Conservation (phyloP, 106 monocot species). For the Dendrobium huoshanense region DNA sequence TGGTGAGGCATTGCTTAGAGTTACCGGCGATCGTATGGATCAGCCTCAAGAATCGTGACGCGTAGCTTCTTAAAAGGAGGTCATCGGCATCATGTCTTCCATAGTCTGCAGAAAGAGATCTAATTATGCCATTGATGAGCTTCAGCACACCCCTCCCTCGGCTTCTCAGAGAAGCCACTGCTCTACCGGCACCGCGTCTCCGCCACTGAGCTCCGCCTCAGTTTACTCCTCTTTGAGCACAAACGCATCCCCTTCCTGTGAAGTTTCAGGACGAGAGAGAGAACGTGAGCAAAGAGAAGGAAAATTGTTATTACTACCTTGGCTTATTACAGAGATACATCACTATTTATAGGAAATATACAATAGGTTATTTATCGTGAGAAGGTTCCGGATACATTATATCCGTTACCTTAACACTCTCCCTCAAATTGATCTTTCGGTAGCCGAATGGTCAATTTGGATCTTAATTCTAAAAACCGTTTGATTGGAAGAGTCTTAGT, state of each 20-base stretch:
- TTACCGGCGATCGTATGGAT: background rate
- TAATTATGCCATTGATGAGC: background rate
- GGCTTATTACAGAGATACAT: too few species aligned
- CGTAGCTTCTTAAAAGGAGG: background rate
- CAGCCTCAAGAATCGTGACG: background rate
- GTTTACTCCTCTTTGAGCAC: background rate
- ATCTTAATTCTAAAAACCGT: too few species aligned
- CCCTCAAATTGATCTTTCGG: too few species aligned
- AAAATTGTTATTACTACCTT: too few species aligned
- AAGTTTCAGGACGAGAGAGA: too few species aligned
- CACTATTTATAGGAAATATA: too few species aligned
- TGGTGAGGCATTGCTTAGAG: background rate
- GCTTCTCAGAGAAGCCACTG: background rate
- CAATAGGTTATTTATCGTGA: too few species aligned
- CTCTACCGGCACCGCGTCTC: background rate
- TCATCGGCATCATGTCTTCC: background rate
- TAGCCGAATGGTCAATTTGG: too few species aligned
- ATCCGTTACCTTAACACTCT: too few species aligned
- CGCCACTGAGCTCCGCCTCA: background rate
- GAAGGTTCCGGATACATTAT: too few species aligned
- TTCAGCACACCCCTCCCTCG: background rate
- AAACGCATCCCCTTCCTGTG: background rate
- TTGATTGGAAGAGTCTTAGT: too few species aligned
- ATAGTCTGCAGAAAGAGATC: slow-evolving; percentile 7
- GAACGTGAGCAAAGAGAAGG: too few species aligned